Evolutionary conservation across 225 moss, liverwort and hornwort genomes (phyloP).

Genomic region (Rhytidiadelphus loreus): DNA sequence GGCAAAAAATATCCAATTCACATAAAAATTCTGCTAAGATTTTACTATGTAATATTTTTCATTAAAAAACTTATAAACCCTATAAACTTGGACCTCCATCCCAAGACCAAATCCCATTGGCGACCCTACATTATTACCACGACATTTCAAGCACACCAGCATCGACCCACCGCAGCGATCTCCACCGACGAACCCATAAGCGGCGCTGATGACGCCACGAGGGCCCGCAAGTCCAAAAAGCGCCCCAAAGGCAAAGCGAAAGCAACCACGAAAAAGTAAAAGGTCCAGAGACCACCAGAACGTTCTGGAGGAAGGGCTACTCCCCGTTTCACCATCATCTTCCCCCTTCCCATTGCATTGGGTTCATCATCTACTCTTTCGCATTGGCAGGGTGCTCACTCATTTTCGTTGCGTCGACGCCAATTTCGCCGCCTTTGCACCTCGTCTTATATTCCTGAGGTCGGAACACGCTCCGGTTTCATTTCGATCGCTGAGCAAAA

Average conservation of each 20-base stretch:
- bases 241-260: neutral
- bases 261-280: neutral
- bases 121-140: neutral
- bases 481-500: neutral
- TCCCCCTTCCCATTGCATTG: neutral
- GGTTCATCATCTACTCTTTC: neutral
- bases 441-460: neutral
- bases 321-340: conserved; percentile 14
- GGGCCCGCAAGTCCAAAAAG: neutral
- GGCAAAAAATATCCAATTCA: too few species aligned
- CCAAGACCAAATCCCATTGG: neutral
- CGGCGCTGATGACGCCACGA: neutral
- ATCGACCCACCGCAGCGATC: neutral
- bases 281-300: neutral
- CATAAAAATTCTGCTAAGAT: neutral
- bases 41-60: too few species aligned
- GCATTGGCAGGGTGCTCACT: neutral
- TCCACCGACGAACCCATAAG: neutral
- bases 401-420: neutral
- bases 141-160: neutral
- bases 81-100: neutral
- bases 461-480: neutral
- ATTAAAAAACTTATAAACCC: neutral
- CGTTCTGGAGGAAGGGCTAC: conserved; percentile 12
- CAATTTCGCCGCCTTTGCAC: neutral